These are phyloP conservation scores for Phycomyces blakesleeanus DNA, from an alignment of 192 early-diverging fungal genomes.

Conservation along the genomic window DNA sequence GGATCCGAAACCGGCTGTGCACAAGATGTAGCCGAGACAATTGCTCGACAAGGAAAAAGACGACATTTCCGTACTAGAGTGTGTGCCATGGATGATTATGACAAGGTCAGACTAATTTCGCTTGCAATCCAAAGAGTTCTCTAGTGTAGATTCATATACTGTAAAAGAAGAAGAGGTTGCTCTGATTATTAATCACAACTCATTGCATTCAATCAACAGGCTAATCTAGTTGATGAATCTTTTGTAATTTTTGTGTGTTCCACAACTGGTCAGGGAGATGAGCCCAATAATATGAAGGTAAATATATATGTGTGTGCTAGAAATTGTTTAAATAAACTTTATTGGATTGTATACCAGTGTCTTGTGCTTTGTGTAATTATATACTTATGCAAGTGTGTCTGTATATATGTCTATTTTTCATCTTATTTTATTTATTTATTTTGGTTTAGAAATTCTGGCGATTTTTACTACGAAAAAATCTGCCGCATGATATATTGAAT, in stretches of 20 bases:
- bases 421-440: background rate
- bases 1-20: slow-evolving; percentile 93
- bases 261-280: slow-evolving; percentile 90
- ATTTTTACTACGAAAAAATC: slow-evolving; percentile 79
- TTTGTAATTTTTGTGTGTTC: slow-evolving; percentile 85
- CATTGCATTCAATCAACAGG: slow-evolving; percentile 22
- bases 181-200: too few species aligned
- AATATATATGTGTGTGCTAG: background rate
- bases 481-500: slow-evolving; percentile 61
- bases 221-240: slow-evolving; percentile 52
- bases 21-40: slow-evolving; percentile 83
- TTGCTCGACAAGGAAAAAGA: slow-evolving; percentile 73
- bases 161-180: background rate
- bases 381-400: too few species aligned
- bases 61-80: slow-evolving; percentile 64
- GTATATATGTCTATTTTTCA: background rate
- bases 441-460: slow-evolving; percentile 73
- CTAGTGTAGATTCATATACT: background rate
- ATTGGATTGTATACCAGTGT: too few species aligned
- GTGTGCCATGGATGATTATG: slow-evolving; percentile 75
- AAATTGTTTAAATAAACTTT: too few species aligned
- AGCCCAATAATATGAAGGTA: slow-evolving; percentile 89
- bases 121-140: background rate
- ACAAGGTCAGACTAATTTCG: slow-evolving; percentile 39
- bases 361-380: too few species aligned